Base-by-base conservation (phyloP, 2,329 filamentous ascomycete species). In the Pseudocercospora ulei region DNA sequence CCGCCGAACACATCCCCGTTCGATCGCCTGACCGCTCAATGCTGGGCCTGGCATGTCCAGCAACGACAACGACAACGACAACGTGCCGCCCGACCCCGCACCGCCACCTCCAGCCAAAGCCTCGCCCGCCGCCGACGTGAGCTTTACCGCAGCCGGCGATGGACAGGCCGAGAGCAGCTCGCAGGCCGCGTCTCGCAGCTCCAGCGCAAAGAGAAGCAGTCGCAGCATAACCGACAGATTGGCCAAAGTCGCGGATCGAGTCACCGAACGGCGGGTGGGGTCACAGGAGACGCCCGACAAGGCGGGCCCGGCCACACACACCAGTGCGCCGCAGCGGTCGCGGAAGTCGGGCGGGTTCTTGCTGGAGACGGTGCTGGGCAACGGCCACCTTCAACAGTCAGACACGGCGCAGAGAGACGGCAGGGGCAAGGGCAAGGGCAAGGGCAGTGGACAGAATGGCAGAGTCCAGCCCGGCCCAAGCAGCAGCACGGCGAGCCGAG, bases 281-380 rank as follows among this genome's bases (percentile, higher is more conserved):
- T 35, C 23, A n/a, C 16, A 22, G 18, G 30, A 24, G 22, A 43
- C 38, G 3, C 20, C 39, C 16, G 12, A 38, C 11, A 23, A n/a
- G 16, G 29, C 31, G 19, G 43, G 43, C 5, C 41, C 31, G 3
- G 20, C 38, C 22, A 41, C 34, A 19, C 33, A 35, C 9, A 39
- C 31, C 38, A 46, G 36, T 23, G 43, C 44, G 25, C 43, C 46
- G 13, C 37, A 41, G 14, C 37, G 41, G 17, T 40, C 50, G 3
- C 53, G 56, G 36, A 57, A 55, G 36, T 58, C 62, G 8, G 64
- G 63, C 14, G 64, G 65, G 20, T 68, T 67, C 35, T 35, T 59
- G 27, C 48, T 57, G n/a, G 52, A 51, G 25, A 43, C 53, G 2
- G 39, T 50, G 7, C 44, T 55, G 22, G 28, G 47, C 25, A 56